These are phyloP conservation scores for Leptographium radiaticola DNA, from an alignment of 2,329 filamentous ascomycete genomes.

Conservation along the genomic window DNA sequence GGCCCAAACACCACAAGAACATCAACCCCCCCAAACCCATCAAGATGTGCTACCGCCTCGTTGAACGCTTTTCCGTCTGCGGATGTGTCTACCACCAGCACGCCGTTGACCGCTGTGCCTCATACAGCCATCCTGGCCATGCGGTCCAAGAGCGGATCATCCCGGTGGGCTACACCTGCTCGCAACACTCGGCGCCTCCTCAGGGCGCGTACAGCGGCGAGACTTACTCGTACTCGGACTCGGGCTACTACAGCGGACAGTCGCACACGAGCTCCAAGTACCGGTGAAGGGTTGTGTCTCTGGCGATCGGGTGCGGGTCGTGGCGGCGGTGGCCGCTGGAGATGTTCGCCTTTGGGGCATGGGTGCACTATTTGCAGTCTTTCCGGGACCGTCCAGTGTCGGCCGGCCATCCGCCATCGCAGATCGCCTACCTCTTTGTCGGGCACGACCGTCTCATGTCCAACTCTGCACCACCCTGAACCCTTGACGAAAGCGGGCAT, in stretches of 20 bases:
- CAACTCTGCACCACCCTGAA: conserved; percentile 21
- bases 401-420: conserved; percentile 28
- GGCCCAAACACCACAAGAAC: background rate
- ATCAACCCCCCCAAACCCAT: background rate
- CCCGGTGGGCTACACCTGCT: conserved; percentile 70
- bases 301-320: conserved; percentile 29
- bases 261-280: conserved; percentile 30
- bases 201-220: conserved; percentile 26
- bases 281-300: conserved; percentile 42
- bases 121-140: conserved; percentile 64
- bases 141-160: conserved; percentile 60
- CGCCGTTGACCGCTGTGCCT: conserved; percentile 67
- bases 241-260: conserved; percentile 37
- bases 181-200: conserved; percentile 31
- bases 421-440: conserved; percentile 34
- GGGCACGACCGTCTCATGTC: conserved; percentile 28
- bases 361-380: conserved; percentile 37
- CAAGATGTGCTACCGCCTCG: conserved; percentile 74
- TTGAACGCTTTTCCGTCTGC: conserved; percentile 79
- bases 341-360: conserved; percentile 29
- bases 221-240: conserved; percentile 36
- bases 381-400: conserved; percentile 23
- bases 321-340: conserved; percentile 27
- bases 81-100: conserved; percentile 81
- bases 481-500: background rate